phyloP scores from a whole-genome alignment of 1,139 yeast genomes.

The Pneumocystis sp. region DNA sequence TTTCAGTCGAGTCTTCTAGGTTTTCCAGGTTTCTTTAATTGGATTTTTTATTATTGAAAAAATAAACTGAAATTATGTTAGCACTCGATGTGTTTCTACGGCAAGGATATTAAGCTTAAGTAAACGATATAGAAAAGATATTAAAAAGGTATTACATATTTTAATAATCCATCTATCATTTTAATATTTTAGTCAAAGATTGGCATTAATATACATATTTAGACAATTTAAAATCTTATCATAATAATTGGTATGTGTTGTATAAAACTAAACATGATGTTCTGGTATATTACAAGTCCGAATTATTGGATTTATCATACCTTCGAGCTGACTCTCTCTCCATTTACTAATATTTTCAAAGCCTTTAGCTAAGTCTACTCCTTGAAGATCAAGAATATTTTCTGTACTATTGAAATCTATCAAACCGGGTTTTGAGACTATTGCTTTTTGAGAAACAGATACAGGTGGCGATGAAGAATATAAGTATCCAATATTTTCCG shows the following conservation, averaged over 20 bases:
- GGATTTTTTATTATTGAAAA: background rate
- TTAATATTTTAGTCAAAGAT: background rate
- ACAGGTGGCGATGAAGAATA: background rate
- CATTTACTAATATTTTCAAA: constrained; percentile 10
- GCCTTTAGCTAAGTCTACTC: constrained; percentile 10
- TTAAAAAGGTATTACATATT: no score
- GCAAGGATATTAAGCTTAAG: background rate
- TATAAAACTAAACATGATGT: background rate
- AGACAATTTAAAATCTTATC: background rate
- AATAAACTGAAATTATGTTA: background rate
- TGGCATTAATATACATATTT: background rate
- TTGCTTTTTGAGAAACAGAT: background rate
- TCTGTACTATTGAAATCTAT: background rate
- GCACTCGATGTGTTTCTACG: background rate
- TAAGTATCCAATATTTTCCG: background rate
- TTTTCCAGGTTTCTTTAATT: background rate
- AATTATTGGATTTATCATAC: background rate
- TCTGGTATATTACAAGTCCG: background rate
- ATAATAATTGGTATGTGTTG: background rate
- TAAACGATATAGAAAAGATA: no score
- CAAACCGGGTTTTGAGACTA: constrained; percentile 1
- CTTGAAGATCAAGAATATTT: constrained; percentile 9
- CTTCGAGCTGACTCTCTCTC: constrained; percentile 5
- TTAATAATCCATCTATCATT: background rate
- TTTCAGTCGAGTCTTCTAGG: background rate